phyloP scores from a whole-genome alignment of 225 moss, liverwort and hornwort species.

The Neckera pumila region DNA sequence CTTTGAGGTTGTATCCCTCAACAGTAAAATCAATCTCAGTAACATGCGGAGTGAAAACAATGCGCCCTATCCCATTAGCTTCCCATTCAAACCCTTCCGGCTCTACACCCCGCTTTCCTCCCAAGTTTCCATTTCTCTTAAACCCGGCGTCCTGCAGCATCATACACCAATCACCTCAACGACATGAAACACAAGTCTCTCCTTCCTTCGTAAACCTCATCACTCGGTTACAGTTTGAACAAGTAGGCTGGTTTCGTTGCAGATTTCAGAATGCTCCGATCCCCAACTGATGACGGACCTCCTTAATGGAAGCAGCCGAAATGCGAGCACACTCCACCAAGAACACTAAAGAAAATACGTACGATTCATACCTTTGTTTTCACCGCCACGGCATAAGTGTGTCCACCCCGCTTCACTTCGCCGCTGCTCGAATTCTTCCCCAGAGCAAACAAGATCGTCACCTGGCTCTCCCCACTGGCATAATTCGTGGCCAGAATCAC shows the following conservation, averaged over 20 bases:
- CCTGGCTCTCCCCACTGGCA: slow-evolving; percentile 65
- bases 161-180: neutral
- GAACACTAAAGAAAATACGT: neutral
- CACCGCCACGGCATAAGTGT: slow-evolving; percentile 51
- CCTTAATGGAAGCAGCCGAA: neutral
- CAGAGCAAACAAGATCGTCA: slow-evolving; percentile 55
- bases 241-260: neutral
- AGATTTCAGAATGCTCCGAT: neutral
- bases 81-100: slow-evolving; percentile 69
- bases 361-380: slow-evolving; percentile 33
- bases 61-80: slow-evolving; percentile 49
- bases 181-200: neutral
- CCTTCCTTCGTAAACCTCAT: neutral
- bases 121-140: neutral
- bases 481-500: slow-evolving; percentile 75
- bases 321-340: neutral
- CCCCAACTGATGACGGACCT: neutral
- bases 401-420: neutral
- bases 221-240: neutral
- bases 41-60: slow-evolving; percentile 44
- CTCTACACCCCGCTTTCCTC: neutral
- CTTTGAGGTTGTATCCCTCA: slow-evolving; percentile 57
- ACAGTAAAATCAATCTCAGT: slow-evolving; percentile 56
- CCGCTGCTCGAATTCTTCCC: slow-evolving; percentile 1
- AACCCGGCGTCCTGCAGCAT: slow-evolving; percentile 55